phyloP scores from a whole-genome alignment of 2,329 filamentous ascomycete species.

The Colletotrichum coccodes region DNA sequence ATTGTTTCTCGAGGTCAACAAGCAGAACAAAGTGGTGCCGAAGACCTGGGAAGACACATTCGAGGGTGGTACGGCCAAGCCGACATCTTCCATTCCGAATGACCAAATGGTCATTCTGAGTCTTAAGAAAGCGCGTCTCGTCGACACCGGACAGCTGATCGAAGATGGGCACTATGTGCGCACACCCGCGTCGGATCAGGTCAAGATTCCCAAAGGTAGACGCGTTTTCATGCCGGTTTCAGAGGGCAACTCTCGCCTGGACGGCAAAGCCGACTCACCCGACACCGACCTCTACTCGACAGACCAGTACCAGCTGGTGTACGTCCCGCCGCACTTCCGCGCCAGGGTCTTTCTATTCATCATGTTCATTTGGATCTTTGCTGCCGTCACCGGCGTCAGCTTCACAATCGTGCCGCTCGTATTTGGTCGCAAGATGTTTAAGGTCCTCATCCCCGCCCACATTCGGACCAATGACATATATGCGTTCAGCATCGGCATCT shows the following conservation, averaged over 20 bases:
- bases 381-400: slow-evolving; percentile 85
- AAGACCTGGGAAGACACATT: slow-evolving; percentile 70
- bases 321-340: slow-evolving; percentile 87
- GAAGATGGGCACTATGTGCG: slow-evolving; percentile 86
- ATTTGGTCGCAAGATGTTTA: slow-evolving; percentile 83
- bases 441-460: slow-evolving; percentile 74
- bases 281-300: slow-evolving; percentile 64
- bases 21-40: slow-evolving; percentile 54
- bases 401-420: slow-evolving; percentile 88
- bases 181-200: slow-evolving; percentile 93
- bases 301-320: slow-evolving; percentile 75
- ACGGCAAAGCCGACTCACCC: slow-evolving; percentile 68
- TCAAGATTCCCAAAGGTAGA: slow-evolving; percentile 88
- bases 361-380: slow-evolving; percentile 91
- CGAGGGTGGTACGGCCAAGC: slow-evolving; percentile 57
- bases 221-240: slow-evolving; percentile 83
- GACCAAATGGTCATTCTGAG: slow-evolving; percentile 49
- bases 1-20: slow-evolving; percentile 58
- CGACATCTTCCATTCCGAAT: slow-evolving; percentile 45
- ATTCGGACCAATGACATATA: slow-evolving; percentile 93
- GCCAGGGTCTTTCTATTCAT: slow-evolving; percentile 86
- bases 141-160: slow-evolving; percentile 64
- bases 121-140: slow-evolving; percentile 55
- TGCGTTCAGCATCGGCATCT: slow-evolving; percentile 91
- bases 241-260: slow-evolving; percentile 72